Evolutionary conservation across 805 yeast genomes (phyloP).

Genomic region (Kodamaea nitidulidarum): DNA sequence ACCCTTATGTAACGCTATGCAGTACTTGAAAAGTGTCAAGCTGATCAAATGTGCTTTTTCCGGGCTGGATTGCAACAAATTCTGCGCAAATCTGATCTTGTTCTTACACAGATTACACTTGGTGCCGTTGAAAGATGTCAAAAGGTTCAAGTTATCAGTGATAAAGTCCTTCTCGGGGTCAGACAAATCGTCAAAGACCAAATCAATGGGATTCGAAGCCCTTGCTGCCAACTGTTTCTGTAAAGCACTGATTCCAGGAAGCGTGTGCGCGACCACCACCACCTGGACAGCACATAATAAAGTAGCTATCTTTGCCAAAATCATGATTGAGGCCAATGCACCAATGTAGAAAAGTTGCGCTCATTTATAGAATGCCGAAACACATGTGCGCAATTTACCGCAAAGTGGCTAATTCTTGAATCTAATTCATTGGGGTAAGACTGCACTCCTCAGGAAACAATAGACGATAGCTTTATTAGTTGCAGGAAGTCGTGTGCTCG

Average conservation of each 20-base stretch:
- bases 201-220: conserved; percentile 21
- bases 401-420: not conserved
- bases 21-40: conserved; percentile 33
- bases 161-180: conserved; percentile 28
- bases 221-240: conserved; percentile 20
- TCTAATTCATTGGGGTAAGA: not conserved
- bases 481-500: no score
- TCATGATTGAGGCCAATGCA: not conserved
- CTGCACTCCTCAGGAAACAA: not conserved
- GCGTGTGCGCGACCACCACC: conserved; percentile 15
- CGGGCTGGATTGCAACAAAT: conserved; percentile 25
- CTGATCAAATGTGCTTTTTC: conserved; percentile 33
- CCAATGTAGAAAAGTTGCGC: no score
- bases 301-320: not conserved
- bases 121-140: conserved; percentile 29
- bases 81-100: conserved; percentile 28
- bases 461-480: not conserved
- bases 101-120: conserved; percentile 35
- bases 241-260: conserved; percentile 25
- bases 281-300: conserved; percentile 1
- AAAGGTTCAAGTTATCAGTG: conserved; percentile 22
- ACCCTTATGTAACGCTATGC: conserved; percentile 26
- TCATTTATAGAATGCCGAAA: not conserved
- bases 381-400: not conserved
- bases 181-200: conserved; percentile 22